Conservation (phyloP, 495 filamentous ascomycete genomes). For the Astrothelium macrocarpum region DNA sequence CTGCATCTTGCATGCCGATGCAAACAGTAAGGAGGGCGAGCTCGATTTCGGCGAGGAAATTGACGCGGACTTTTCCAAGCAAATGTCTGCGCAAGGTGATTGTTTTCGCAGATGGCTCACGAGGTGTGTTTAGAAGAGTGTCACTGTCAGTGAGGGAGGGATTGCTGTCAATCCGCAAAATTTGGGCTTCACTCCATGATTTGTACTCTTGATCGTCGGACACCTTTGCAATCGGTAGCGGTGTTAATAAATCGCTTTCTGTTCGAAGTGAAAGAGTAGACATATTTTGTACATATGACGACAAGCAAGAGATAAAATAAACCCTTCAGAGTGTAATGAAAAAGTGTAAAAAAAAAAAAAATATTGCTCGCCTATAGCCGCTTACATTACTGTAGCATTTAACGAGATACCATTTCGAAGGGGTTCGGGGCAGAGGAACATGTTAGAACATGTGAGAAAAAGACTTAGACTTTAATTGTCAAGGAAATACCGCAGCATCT, state of each 20-base stretch:
- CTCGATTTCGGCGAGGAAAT: slow-evolving; percentile 20
- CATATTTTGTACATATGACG: background rate
- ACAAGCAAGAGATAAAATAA: background rate
- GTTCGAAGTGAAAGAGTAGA: background rate
- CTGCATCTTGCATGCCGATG: slow-evolving; percentile 48
- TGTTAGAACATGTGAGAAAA: background rate
- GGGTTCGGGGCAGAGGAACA: background rate
- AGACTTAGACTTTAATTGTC: background rate
- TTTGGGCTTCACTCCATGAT: background rate
- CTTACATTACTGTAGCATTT: background rate
- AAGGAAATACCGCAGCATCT: background rate
- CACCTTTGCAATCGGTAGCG: background rate
- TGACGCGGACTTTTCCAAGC: background rate
- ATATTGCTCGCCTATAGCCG: background rate
- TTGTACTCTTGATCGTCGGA: background rate
- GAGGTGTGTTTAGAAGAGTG: background rate
- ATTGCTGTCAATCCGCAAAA: background rate
- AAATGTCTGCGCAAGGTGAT: background rate
- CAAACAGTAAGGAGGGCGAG: slow-evolving; percentile 32
- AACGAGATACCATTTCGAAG: background rate
- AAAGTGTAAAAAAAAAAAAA: background rate
- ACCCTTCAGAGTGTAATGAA: background rate
- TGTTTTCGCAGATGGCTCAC: background rate
- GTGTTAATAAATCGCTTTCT: background rate
- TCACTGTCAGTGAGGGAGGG: background rate